These are phyloP conservation scores for Craspedostauros australis DNA, from an alignment of 108 stramenopile species.

Conservation along the genomic window DNA sequence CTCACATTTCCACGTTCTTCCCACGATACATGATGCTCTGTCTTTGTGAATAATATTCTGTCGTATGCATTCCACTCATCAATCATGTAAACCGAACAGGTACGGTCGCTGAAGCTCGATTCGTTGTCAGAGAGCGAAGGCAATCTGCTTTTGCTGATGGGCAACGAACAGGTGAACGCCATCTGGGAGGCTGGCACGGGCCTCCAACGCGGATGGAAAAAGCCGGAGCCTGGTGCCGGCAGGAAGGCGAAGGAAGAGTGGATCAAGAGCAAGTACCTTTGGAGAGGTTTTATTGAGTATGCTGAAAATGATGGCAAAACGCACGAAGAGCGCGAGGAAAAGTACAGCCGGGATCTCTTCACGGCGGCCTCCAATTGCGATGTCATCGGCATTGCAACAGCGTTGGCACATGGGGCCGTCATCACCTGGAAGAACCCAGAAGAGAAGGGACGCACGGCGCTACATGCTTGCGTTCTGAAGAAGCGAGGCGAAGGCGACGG, in stretches of 20 bases:
- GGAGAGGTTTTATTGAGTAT: conserved; percentile 81
- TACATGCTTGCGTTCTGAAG: conserved; percentile 55
- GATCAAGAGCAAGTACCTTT: conserved; percentile 84
- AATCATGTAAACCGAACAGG: too few relatives aligned
- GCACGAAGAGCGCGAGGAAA: conserved; percentile 48
- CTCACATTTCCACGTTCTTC: too few relatives aligned
- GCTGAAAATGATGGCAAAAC: conserved; percentile 40
- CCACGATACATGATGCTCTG: too few relatives aligned
- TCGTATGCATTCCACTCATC: too few relatives aligned
- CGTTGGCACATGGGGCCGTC: conserved; percentile 72
- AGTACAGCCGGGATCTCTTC: conserved; percentile 55
- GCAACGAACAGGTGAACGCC: conserved; percentile 67
- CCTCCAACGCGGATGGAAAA: conserved; percentile 79
- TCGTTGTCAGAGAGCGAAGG: conserved; percentile 55
- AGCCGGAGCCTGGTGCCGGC: conserved; percentile 40
- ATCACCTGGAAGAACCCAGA: conserved; percentile 61
- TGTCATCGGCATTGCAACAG: conserved; percentile 45
- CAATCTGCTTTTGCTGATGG: conserved; percentile 48
- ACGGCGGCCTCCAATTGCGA: conserved; percentile 55
- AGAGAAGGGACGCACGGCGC: conserved; percentile 50
- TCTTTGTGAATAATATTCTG: too few relatives aligned
- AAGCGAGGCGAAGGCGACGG: conserved; percentile 23
- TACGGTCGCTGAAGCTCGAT: conserved; percentile 73
- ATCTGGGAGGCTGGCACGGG: conserved; percentile 78
- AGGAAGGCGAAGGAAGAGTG: conserved; percentile 76